A percentile compares a stretch with the other conserved stretches of the same genome.
These are phyloP conservation scores for Aureobasidium subglaciale DNA, from an alignment of 2,329 filamentous ascomycete genomes.

Conservation along the genomic window DNA sequence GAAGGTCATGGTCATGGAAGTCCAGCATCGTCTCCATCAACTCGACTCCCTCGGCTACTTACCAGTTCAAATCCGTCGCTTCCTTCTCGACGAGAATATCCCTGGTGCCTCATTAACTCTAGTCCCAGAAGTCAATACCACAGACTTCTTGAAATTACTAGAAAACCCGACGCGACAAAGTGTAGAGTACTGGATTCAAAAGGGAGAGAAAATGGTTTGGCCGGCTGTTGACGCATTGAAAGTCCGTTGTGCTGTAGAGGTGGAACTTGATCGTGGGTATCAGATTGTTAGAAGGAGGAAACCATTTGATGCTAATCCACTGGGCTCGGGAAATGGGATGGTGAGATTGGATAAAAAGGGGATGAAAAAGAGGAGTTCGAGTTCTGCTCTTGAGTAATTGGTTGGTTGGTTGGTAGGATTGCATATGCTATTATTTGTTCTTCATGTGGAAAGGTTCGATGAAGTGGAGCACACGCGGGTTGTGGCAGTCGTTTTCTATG, in stretches of 20 bases:
- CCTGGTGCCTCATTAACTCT: constrained; percentile 59
- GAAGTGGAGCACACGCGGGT: not conserved
- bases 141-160: constrained; percentile 71
- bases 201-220: constrained; percentile 85
- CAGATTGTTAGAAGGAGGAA: constrained; percentile 61
- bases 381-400: not conserved
- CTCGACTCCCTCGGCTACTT: constrained; percentile 70
- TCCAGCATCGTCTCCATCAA: constrained; percentile 74
- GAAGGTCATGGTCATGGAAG: constrained; percentile 60
- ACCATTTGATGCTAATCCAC: constrained; percentile 33
- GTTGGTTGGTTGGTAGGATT: not conserved
- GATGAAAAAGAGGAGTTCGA: constrained; percentile 2
- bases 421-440: not conserved
- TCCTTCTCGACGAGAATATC: constrained; percentile 68
- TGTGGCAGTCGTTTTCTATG: not conserved
- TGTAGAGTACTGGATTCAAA: constrained; percentile 75
- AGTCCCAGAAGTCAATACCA: constrained; percentile 66
- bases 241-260: constrained; percentile 76
- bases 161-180: constrained; percentile 71
- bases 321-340: not conserved
- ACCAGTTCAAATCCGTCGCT: constrained; percentile 61
- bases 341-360: constrained; percentile 8
- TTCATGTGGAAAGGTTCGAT: not conserved
- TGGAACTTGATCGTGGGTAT: constrained; percentile 80
- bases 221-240: constrained; percentile 76